Percentiles rank a stretch among this genome's conserved stretches.
These are phyloP conservation scores for Sarocladiaceae sp. DNA, from an alignment of 2,329 filamentous ascomycete species.

Conservation along the genomic window DNA sequence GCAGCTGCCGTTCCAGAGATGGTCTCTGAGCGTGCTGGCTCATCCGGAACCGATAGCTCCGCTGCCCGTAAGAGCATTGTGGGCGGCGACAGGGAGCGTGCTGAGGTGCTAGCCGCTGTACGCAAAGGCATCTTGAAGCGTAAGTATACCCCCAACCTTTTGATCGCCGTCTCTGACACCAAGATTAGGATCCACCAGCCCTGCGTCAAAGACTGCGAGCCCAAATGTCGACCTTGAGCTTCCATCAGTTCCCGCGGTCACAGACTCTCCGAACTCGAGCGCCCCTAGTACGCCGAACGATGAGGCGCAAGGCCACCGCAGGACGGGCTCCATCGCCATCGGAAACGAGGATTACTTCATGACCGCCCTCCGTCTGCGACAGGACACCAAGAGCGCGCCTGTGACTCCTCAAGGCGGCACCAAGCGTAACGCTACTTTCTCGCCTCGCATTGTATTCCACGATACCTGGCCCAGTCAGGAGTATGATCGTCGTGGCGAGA, in stretches of 20 bases:
- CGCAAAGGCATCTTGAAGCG: slow-evolving; percentile 95
- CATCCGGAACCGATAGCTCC: slow-evolving; percentile 54
- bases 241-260: slow-evolving; percentile 55
- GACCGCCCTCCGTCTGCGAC: slow-evolving; percentile 63
- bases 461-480: slow-evolving; percentile 95
- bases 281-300: slow-evolving; percentile 84
- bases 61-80: slow-evolving; percentile 78
- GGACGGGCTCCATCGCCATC: slow-evolving; percentile 64
- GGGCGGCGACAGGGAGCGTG: slow-evolving; percentile 81
- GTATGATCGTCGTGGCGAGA: slow-evolving; percentile 91
- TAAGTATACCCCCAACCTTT: no score
- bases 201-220: slow-evolving; percentile 22
- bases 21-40: slow-evolving; percentile 44
- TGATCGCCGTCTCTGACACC: no score
- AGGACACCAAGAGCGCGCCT: slow-evolving; percentile 74
- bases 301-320: slow-evolving; percentile 60
- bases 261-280: slow-evolving; percentile 77
- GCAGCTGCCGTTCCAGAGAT: slow-evolving; percentile 42
- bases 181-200: slow-evolving; percentile 62
- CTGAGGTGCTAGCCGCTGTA: slow-evolving; percentile 85
- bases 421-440: slow-evolving; percentile 69
- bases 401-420: slow-evolving; percentile 64
- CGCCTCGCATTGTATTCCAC: slow-evolving; percentile 86
- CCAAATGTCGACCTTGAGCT: slow-evolving; percentile 42
- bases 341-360: slow-evolving; percentile 88